phyloP scores from a whole-genome alignment of 148 eudicot species.

The Camellia granthamiana region DNA sequence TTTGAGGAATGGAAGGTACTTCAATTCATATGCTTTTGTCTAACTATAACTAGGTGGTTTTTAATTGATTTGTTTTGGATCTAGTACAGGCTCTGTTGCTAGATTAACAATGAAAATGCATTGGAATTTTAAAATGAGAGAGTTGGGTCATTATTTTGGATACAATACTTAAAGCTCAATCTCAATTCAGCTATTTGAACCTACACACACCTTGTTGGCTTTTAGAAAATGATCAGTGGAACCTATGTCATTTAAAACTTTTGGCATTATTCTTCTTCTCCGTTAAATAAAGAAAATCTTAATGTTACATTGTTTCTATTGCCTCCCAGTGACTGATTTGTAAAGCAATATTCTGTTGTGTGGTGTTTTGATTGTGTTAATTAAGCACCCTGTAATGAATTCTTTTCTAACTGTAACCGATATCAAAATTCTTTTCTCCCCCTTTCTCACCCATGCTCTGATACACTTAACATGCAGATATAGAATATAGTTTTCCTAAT shows the following conservation, averaged over 20 bases:
- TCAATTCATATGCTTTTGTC: constrained; percentile 1
- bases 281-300: neutral
- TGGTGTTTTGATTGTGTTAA: neutral
- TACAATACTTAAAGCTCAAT: neutral
- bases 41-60: neutral
- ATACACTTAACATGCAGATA: neutral
- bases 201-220: neutral
- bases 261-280: neutral
- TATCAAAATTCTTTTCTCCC: neutral
- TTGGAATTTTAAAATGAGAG: neutral
- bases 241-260: neutral
- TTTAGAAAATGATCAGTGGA: neutral
- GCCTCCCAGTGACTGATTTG: neutral
- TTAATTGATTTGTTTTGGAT: constrained; percentile 1
- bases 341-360: neutral
- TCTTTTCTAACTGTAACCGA: neutral
- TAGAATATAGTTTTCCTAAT: neutral
- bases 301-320: neutral
- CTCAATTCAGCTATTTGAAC: neutral
- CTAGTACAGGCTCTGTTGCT: neutral
- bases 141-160: neutral
- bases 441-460: neutral
- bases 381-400: neutral
- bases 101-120: neutral
- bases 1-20: constrained; percentile 98